phyloP scores from a whole-genome alignment of 495 filamentous ascomycete genomes.

The Hyaloscypha bicolor region DNA sequence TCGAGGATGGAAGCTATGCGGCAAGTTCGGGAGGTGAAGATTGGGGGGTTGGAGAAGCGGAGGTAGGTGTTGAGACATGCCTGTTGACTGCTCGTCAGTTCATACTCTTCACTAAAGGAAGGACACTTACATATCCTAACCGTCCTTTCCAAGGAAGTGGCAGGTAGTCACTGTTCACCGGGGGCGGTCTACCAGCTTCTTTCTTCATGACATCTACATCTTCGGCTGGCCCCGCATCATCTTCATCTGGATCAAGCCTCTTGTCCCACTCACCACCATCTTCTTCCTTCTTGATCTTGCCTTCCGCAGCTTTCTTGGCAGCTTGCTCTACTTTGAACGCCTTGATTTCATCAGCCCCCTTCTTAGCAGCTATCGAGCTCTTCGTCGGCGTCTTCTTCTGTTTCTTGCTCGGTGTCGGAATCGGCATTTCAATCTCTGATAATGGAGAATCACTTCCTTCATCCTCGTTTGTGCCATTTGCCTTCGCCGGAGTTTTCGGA shows the following conservation, averaged over 20 bases:
- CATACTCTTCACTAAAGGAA: conserved; percentile 3
- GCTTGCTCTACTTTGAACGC: conserved; percentile 31
- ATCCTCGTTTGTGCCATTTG: conserved; percentile 11
- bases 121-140: conserved; percentile 76
- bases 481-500: conserved; percentile 12
- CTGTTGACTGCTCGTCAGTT: conserved; percentile 43
- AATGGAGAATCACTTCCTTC: conserved; percentile 26
- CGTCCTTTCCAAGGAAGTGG: conserved; percentile 93
- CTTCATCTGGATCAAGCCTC: conserved; percentile 33
- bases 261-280: conserved; percentile 22
- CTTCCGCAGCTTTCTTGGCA: conserved; percentile 31
- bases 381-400: conserved; percentile 38
- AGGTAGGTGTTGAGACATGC: conserved; percentile 94
- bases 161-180: conserved; percentile 83
- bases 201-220: conserved; percentile 30
- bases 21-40: conserved; percentile 91
- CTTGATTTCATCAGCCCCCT: conserved; percentile 42
- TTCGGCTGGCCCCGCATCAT: conserved; percentile 41
- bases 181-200: conserved; percentile 49
- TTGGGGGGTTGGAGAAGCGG: conserved; percentile 77
- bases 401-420: conserved; percentile 17
- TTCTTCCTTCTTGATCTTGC: conserved; percentile 30
- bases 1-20: conserved; percentile 90
- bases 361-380: conserved; percentile 46
- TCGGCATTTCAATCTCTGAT: conserved; percentile 14